A percentile compares a stretch with the other conserved stretches of the same genome.
These are phyloP conservation scores for Tricholoma furcatifolium DNA, from an alignment of 768 basidiomycete species.

Conservation along the genomic window DNA sequence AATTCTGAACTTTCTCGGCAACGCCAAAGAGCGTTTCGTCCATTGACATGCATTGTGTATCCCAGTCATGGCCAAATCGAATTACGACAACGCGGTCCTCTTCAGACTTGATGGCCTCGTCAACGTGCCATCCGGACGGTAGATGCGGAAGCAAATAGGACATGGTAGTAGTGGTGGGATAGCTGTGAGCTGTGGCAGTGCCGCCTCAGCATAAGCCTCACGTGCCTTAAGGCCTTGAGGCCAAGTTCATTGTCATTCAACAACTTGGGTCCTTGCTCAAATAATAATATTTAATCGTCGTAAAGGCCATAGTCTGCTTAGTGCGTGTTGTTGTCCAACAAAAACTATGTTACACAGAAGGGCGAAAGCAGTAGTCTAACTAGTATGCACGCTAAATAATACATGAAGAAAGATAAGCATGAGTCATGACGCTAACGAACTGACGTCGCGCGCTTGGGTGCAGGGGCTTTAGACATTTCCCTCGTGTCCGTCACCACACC, in stretches of 20 bases:
- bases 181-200: background rate
- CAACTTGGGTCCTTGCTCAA: too few species aligned
- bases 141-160: conserved; percentile 89
- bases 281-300: too few species aligned
- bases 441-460: conserved; percentile 11
- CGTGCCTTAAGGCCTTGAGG: background rate
- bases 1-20: conserved; percentile 97
- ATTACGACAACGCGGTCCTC: conserved; percentile 95
- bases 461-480: conserved; percentile 9
- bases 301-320: too few species aligned
- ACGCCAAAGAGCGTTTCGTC: conserved; percentile 94
- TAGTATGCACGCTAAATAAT: background rate
- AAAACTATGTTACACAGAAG: too few species aligned
- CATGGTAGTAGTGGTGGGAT: conserved; percentile 40
- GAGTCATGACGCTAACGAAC: background rate
- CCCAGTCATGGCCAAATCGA: conserved; percentile 93
- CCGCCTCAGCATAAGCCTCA: background rate
- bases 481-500: conserved; percentile 3
- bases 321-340: too few species aligned
- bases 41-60: conserved; percentile 97
- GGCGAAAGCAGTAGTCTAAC: too few species aligned
- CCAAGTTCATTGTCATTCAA: too few species aligned
- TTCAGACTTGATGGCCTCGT: conserved; percentile 97
- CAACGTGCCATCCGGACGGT: conserved; percentile 96
- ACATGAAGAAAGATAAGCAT: background rate